Conservation (phyloP, 345 rosid species). For the Citrus sp. region DNA sequence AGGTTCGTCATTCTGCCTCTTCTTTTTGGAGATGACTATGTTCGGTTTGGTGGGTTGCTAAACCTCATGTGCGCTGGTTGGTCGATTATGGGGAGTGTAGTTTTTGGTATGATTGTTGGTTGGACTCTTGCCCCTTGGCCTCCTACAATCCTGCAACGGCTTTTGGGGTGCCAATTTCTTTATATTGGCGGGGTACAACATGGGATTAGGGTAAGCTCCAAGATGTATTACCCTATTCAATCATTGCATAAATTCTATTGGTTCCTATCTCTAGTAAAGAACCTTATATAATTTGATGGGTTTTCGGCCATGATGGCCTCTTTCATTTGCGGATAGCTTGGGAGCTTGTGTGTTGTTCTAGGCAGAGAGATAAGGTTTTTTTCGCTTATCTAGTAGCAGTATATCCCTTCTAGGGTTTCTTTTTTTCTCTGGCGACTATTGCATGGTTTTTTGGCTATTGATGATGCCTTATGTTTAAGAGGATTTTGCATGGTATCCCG, state of each 20-base stretch:
- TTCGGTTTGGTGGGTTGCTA: rapidly evolving
- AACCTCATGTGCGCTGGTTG: background rate
- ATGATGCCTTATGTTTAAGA: too few species aligned
- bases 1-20: background rate
- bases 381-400: rapidly evolving
- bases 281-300: too few species aligned
- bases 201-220: too few species aligned
- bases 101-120: background rate
- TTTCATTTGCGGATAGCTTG: too few species aligned
- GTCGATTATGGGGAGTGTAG: background rate
- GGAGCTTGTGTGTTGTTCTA: too few species aligned
- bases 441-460: too few species aligned
- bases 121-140: background rate
- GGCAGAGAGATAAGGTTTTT: too few species aligned
- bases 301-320: rapidly evolving
- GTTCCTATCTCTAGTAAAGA: too few species aligned
- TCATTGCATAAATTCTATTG: too few species aligned
- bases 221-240: rapidly evolving
- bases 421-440: too few species aligned
- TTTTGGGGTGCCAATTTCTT: rapidly evolving
- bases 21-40: rapidly evolving
- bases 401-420: too few species aligned
- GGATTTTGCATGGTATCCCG: too few species aligned
- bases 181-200: rapidly evolving
- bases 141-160: rapidly evolving